Base-by-base conservation (phyloP, 1,284 basidiomycete species). In the Moesziomyces globuligerus region DNA sequence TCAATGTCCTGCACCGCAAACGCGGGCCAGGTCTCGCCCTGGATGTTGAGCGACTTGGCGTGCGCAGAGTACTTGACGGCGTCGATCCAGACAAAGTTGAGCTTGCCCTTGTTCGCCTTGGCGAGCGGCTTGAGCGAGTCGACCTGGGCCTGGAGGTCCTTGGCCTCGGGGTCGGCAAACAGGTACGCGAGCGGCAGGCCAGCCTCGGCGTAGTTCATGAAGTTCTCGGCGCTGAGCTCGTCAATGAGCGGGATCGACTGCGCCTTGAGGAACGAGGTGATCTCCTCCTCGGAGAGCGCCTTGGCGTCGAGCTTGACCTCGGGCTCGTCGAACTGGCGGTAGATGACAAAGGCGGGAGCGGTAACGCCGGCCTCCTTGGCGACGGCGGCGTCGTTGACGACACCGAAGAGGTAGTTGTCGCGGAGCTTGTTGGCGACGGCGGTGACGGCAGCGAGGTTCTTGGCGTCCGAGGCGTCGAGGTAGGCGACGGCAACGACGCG, bases 41-140 rank as follows among this genome's bases (percentile, higher is more conserved):
- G 81, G 67, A 98, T 87, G 87, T 96, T 97, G 70, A 99, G 88
- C 10, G 91, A 90, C 85, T 94, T 94, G 78, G 91, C 96, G 86
- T 99, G 96, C 80, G 97, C 93, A 79, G 88, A 89, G 80, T 94
- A 99, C 84, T 83, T 94, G 85, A 90, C 85, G 21, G 92, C 94
- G 83, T 99, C 96, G 78, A 99, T 98, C 90, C 90, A 96, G 72
- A 98, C 95, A 84, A 98, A 95, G 89, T 96, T 98, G 82, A 98
- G 79, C 85, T 92, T 90, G 80, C 89, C 88, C 84, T 92, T 93
- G 87, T 88, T 87, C 81, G 89, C 88, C 64, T 89, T 86, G 25
- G 95, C 94, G 54, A 95, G 82, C 2, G 91, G 88, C 76, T 86
- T 88, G 76, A 98, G 83, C 52, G 86, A 84, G 41, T 90, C 88